A percentile compares a stretch with the other conserved stretches of the same genome.
Conservation (phyloP, 148 eudicot species). For the Nyssa sinensis region DNA sequence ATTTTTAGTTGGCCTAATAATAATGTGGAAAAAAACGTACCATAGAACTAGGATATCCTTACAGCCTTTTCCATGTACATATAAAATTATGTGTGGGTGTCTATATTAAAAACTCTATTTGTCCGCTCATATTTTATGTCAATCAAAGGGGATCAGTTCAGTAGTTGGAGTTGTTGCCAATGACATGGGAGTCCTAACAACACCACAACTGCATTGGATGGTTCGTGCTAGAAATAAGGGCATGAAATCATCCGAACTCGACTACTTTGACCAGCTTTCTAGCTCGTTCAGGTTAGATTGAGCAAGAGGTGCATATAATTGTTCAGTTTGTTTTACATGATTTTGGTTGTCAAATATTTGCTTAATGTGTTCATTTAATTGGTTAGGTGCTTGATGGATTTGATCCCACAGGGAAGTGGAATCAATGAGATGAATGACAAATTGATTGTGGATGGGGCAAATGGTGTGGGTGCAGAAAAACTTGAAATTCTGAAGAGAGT, state of each 20-base stretch:
- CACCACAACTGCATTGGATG: conserved; percentile 99
- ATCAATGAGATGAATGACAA: conserved; percentile 31
- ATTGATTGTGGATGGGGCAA: conserved; percentile 87
- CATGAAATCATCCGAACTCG: conserved; percentile 58
- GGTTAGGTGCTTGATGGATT: conserved; percentile 77
- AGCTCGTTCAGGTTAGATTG: conserved; percentile 66
- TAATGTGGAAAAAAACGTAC: neutral
- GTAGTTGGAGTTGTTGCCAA: conserved; percentile 56
- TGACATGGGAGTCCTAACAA: conserved; percentile 84
- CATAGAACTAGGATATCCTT: neutral
- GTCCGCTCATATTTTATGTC: conserved; percentile 12
- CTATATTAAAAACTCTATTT: too few species aligned
- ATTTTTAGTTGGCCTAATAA: neutral
- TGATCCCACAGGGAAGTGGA: conserved; percentile 47
- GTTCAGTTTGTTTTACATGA: neutral
- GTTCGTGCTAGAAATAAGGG: conserved; percentile 89
- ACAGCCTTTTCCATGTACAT: neutral
- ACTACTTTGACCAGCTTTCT: conserved; percentile 69
- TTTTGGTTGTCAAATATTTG: neutral
- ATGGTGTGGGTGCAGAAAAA: conserved; percentile 92
- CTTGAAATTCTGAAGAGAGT: conserved; percentile 53
- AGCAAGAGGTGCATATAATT: neutral
- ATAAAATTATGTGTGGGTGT: too few species aligned
- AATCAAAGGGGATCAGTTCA: conserved; percentile 69
- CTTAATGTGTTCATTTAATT: conserved; percentile 17